Percentiles rank a stretch among this genome's conserved stretches.
Evolutionary conservation across 345 rosid genomes (phyloP).

Genomic region (Corymbia maculata): DNA sequence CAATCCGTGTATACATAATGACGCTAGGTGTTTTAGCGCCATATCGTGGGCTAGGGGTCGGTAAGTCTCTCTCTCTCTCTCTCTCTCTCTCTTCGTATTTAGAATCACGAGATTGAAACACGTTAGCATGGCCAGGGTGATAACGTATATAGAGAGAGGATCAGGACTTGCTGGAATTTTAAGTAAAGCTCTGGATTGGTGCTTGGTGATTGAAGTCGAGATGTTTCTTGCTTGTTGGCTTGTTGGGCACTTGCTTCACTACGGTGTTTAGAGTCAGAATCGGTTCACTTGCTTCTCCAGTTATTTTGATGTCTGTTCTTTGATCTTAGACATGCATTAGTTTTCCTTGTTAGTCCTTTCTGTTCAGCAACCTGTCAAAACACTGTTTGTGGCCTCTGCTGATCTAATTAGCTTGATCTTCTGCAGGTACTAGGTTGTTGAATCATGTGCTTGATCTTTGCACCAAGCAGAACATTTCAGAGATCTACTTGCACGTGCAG

Average conservation of each 20-base stretch:
- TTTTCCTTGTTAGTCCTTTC: neutral
- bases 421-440: conserved; percentile 73
- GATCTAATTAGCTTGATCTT: neutral
- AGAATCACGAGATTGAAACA: neutral
- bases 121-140: neutral
- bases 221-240: neutral
- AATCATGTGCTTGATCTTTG: conserved; percentile 83
- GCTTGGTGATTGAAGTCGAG: neutral
- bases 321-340: neutral
- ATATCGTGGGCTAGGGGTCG: conserved; percentile 89
- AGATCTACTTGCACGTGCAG: conserved; percentile 95
- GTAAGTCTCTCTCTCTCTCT: conserved; percentile 30
- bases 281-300: neutral
- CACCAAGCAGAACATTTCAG: conserved; percentile 57
- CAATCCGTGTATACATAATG: conserved; percentile 78
- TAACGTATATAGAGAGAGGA: neutral
- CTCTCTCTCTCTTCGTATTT: neutral
- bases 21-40: conserved; percentile 96
- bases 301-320: neutral
- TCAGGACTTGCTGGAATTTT: neutral
- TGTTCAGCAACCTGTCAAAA: neutral
- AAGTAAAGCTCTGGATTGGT: neutral
- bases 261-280: neutral
- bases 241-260: neutral
- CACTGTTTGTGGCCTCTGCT: neutral